Evolutionary conservation across 176 grass and related monocot species (phyloP).

Genomic region (Areca catechu): DNA sequence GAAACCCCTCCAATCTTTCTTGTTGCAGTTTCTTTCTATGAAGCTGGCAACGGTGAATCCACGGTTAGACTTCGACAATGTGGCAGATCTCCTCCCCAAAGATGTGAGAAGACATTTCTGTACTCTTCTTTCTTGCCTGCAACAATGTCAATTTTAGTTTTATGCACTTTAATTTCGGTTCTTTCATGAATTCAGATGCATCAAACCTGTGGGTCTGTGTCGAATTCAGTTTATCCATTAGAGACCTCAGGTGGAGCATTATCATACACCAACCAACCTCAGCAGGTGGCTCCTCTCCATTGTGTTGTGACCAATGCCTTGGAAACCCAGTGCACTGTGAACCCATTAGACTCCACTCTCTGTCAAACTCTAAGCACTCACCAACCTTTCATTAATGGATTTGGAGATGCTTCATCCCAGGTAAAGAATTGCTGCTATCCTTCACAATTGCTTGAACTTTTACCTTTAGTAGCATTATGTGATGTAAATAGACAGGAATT

Average conservation of each 20-base stretch:
- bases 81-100: constrained; percentile 63
- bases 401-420: constrained; percentile 43
- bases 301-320: constrained; percentile 2
- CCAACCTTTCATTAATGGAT: constrained; percentile 43
- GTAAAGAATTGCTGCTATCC: constrained; percentile 23
- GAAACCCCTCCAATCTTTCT: not conserved
- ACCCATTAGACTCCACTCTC: constrained; percentile 35
- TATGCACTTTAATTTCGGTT: not conserved
- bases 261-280: constrained; percentile 35
- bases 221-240: constrained; percentile 54
- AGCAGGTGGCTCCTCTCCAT: constrained; percentile 31
- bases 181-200: constrained; percentile 48
- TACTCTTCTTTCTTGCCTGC: not conserved
- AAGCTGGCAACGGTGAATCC: constrained; percentile 97
- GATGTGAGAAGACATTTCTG: constrained; percentile 42
- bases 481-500: not conserved
- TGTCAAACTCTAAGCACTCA: constrained; percentile 27
- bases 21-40: constrained; percentile 88
- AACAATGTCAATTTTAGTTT: not conserved
- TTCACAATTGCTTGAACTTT: not conserved
- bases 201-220: constrained; percentile 33
- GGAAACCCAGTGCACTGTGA: constrained; percentile 19
- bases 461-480: not conserved
- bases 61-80: constrained; percentile 56
- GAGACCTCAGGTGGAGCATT: constrained; percentile 50